Percentiles rank a stretch among this genome's conserved stretches.
Evolutionary conservation across 495 filamentous ascomycete genomes (phyloP).

Genomic region (Penicillium antarcticum): DNA sequence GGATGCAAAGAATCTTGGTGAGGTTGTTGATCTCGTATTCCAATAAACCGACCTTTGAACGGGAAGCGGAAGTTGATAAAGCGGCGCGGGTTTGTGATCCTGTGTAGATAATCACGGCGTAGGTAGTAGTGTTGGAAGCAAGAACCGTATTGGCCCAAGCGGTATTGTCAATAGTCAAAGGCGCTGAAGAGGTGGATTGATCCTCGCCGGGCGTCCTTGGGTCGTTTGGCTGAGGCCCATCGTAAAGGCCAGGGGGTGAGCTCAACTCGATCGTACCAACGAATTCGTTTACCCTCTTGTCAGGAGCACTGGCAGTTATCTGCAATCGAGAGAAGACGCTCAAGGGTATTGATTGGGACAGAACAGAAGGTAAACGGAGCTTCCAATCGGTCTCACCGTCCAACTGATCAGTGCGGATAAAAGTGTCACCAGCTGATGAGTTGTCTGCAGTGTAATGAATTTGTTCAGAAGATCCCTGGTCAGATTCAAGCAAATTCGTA

Average conservation of each 20-base stretch:
- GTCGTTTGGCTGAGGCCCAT: slow-evolving; percentile 22
- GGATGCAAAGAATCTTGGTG: slow-evolving; percentile 91
- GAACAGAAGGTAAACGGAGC: slow-evolving; percentile 75
- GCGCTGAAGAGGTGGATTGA: slow-evolving; percentile 50
- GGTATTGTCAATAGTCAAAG: slow-evolving; percentile 93
- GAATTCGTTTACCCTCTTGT: slow-evolving; percentile 91
- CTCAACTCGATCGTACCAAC: slow-evolving; percentile 72
- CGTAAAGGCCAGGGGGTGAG: slow-evolving; percentile 38
- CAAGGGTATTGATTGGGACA: slow-evolving; percentile 71
- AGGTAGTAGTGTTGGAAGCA: slow-evolving; percentile 81
- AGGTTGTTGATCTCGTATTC: slow-evolving; percentile 97
- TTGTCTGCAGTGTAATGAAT: slow-evolving; percentile 9
- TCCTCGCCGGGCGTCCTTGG: slow-evolving; percentile 14
- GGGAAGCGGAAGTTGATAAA: slow-evolving; percentile 83
- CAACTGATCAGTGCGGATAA: slow-evolving; percentile 95
- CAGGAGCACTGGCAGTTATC: slow-evolving; percentile 82
- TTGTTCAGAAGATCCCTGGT: slow-evolving; percentile 15
- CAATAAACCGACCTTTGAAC: slow-evolving; percentile 88
- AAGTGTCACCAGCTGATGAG: slow-evolving; percentile 71
- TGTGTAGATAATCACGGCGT: slow-evolving; percentile 90
- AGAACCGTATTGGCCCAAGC: slow-evolving; percentile 98
- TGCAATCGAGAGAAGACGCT: slow-evolving; percentile 69
- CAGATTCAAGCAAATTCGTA: slow-evolving; percentile 22
- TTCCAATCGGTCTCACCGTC: slow-evolving; percentile 99
- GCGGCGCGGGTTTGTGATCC: slow-evolving; percentile 93